These are phyloP conservation scores for Bruguiera sexangula DNA, from an alignment of 345 rosid genomes.

Conservation along the genomic window DNA sequence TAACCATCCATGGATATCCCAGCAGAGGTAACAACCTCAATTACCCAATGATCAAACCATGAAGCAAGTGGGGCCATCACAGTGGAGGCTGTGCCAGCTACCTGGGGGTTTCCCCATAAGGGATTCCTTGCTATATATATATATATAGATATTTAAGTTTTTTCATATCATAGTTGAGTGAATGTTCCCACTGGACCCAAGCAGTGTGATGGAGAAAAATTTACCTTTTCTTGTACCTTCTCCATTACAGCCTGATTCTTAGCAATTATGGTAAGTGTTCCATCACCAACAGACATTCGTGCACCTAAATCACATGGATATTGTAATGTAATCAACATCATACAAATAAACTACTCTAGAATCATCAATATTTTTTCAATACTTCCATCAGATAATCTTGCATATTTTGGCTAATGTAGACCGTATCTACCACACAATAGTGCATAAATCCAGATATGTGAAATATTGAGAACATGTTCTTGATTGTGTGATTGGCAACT, in stretches of 20 bases:
- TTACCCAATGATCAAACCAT: too few relatives aligned
- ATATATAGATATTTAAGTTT: too few relatives aligned
- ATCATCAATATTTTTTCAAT: neutral
- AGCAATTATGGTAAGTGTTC: slow-evolving; percentile 72
- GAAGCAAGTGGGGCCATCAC: too few relatives aligned
- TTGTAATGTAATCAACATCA: neutral
- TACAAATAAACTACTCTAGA: neutral
- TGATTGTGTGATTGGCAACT: slow-evolving; percentile 3
- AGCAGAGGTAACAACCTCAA: too few relatives aligned
- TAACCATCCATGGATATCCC: neutral
- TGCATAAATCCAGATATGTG: neutral
- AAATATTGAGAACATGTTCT: neutral
- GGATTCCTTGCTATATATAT: too few relatives aligned
- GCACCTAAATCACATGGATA: slow-evolving; percentile 52
- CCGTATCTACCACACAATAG: neutral
- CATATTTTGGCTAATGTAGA: too few relatives aligned
- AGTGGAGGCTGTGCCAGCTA: too few relatives aligned
- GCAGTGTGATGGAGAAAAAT: neutral
- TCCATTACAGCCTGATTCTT: slow-evolving; percentile 74
- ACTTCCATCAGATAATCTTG: neutral
- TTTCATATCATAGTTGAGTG: neutral
- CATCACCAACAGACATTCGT: slow-evolving; percentile 68
- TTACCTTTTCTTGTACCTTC: slow-evolving; percentile 79
- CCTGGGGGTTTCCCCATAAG: too few relatives aligned
- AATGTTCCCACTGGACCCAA: neutral